phyloP scores from a whole-genome alignment of 140 eudicot species.

The Anethum foeniculum region DNA sequence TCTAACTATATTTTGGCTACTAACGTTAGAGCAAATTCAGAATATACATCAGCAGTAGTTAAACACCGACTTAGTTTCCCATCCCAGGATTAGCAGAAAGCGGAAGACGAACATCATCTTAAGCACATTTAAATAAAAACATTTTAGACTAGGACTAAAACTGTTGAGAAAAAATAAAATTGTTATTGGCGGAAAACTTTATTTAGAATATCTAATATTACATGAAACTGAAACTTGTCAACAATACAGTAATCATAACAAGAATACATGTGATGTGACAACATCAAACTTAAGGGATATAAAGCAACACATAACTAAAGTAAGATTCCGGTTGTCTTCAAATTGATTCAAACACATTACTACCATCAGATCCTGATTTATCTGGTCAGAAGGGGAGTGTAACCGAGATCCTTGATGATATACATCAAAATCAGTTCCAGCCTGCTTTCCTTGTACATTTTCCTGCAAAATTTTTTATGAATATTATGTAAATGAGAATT shows the following conservation, averaged over 20 bases:
- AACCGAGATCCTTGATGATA: background rate
- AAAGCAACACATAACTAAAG: background rate
- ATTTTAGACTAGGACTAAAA: background rate
- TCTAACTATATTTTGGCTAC: too few species aligned
- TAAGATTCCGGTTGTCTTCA: background rate
- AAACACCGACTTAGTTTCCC: background rate
- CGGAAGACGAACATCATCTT: background rate
- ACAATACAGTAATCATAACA: background rate
- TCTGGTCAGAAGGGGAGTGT: background rate
- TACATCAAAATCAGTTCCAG: conserved; percentile 1
- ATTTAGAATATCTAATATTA: background rate
- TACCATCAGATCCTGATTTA: background rate
- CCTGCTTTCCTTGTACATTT: background rate
- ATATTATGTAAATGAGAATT: background rate
- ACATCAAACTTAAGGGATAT: background rate
- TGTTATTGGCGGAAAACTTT: background rate
- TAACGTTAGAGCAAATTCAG: background rate
- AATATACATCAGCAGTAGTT: background rate
- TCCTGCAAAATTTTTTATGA: background rate
- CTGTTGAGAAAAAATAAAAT: too few species aligned
- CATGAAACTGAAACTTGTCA: background rate
- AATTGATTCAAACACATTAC: background rate
- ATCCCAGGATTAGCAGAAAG: background rate
- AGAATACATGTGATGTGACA: background rate
- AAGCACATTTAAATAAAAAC: background rate